These are phyloP conservation scores for Alliaria petiolata DNA, from an alignment of 345 rosid genomes.

Conservation along the genomic window DNA sequence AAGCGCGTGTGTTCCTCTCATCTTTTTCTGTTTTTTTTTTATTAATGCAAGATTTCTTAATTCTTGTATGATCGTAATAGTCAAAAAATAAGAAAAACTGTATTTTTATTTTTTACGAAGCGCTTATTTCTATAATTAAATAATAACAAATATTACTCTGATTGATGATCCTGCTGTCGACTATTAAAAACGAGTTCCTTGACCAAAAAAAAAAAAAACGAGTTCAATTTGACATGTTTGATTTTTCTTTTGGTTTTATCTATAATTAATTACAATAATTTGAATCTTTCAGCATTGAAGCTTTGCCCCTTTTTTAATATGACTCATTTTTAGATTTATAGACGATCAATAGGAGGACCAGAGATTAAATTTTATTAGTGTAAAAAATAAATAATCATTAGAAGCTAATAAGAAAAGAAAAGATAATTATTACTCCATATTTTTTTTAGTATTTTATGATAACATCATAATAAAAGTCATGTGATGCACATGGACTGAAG, in stretches of 20 bases:
- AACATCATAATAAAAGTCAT: conserved; percentile 23
- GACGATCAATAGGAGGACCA: background rate
- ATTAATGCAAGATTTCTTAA: background rate
- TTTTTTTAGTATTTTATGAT: conserved; percentile 6
- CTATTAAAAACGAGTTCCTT: background rate
- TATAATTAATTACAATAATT: background rate
- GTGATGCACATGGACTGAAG: conserved; percentile 34
- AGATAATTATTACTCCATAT: background rate
- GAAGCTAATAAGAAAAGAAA: background rate
- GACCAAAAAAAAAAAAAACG: too few species aligned
- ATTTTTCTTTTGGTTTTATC: too few species aligned
- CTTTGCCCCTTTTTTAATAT: background rate
- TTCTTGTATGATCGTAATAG: background rate
- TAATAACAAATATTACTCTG: background rate
- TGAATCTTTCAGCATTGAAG: background rate
- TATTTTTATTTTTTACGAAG: background rate
- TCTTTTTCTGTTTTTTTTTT: background rate
- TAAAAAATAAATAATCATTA: conserved; percentile 7
- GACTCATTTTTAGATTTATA: background rate
- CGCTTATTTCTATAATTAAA: background rate
- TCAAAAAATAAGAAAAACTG: background rate
- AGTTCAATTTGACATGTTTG: background rate
- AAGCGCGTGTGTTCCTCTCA: background rate
- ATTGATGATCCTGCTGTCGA: background rate
- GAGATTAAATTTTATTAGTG: background rate